Evolutionary conservation across 148 eudicot species (phyloP).

Genomic region (Cornus controversa): DNA sequence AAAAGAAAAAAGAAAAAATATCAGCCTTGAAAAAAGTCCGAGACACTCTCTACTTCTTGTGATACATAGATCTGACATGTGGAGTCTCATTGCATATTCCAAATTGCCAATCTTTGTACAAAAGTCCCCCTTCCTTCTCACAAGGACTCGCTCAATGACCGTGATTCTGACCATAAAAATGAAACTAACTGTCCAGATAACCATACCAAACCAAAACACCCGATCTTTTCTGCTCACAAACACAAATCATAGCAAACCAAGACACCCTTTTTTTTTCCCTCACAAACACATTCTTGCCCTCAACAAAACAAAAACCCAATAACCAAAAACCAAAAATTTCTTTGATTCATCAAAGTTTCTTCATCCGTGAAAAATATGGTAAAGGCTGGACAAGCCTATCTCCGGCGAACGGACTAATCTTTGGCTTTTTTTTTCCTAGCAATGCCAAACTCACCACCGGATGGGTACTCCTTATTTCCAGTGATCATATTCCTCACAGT

Average conservation of each 20-base stretch:
- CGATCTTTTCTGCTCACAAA: neutral
- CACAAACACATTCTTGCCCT: neutral
- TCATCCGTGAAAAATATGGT: neutral
- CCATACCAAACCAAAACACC: neutral
- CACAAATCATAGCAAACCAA: neutral
- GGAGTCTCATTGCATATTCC: too few relatives aligned
- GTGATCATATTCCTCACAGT: slow-evolving; percentile 57
- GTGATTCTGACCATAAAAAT: slow-evolving; percentile 8
- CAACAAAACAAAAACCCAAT: neutral
- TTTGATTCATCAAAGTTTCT: neutral
- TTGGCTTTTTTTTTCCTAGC: slow-evolving; percentile 2
- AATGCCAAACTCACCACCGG: slow-evolving; percentile 19
- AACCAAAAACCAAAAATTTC: slow-evolving; percentile 3
- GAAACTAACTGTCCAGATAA: slow-evolving; percentile 16
- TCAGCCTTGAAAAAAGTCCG: too few relatives aligned
- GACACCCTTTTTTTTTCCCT: neutral
- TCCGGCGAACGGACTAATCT: slow-evolving; percentile 3
- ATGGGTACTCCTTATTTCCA: slow-evolving; percentile 35
- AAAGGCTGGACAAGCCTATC: slow-evolving; percentile 1
- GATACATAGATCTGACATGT: too few relatives aligned
- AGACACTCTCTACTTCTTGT: too few relatives aligned
- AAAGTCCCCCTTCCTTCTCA: neutral
- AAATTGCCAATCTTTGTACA: neutral
- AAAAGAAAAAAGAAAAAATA: too few relatives aligned
- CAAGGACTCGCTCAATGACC: slow-evolving; percentile 12